A percentile compares a stretch with the other conserved stretches of the same genome.
Evolutionary conservation across 495 filamentous ascomycete genomes (phyloP).

Genomic region (Talaromyces nanjingensis): DNA sequence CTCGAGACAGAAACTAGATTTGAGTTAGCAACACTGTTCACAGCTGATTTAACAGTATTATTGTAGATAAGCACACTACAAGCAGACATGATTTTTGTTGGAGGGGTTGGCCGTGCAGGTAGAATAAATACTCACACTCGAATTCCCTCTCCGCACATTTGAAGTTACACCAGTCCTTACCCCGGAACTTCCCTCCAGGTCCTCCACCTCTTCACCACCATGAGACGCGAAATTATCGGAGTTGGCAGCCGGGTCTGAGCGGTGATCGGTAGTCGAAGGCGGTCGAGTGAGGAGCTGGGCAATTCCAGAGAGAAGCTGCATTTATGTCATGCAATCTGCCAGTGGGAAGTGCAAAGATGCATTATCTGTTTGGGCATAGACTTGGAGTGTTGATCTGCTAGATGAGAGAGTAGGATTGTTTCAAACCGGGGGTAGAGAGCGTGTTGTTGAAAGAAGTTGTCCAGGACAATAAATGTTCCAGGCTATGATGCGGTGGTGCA

Average conservation of each 20-base stretch:
- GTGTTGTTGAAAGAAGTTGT: background rate
- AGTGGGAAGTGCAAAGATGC: background rate
- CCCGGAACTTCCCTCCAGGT: background rate
- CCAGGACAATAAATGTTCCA: background rate
- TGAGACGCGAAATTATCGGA: background rate
- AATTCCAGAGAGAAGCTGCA: background rate
- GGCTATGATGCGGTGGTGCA: slow-evolving; percentile 1
- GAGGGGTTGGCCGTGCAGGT: background rate
- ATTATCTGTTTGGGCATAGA: background rate
- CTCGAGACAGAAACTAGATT: background rate
- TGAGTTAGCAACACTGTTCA: background rate
- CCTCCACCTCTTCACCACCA: slow-evolving; percentile 1
- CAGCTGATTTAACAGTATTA: background rate
- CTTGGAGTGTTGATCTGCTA: background rate
- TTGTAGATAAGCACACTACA: background rate
- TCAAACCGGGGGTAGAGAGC: no score
- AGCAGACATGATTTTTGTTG: background rate
- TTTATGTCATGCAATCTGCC: slow-evolving; percentile 9
- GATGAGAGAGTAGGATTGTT: background rate
- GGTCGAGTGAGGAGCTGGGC: background rate
- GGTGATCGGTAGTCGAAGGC: background rate
- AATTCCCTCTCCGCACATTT: background rate
- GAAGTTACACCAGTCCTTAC: background rate
- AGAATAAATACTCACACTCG: background rate
- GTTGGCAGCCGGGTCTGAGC: background rate